A percentile compares a stretch with the other conserved stretches of the same genome.
These are phyloP conservation scores for Nakazawaea sp. DNA, from an alignment of 805 yeast genomes.

Conservation along the genomic window DNA sequence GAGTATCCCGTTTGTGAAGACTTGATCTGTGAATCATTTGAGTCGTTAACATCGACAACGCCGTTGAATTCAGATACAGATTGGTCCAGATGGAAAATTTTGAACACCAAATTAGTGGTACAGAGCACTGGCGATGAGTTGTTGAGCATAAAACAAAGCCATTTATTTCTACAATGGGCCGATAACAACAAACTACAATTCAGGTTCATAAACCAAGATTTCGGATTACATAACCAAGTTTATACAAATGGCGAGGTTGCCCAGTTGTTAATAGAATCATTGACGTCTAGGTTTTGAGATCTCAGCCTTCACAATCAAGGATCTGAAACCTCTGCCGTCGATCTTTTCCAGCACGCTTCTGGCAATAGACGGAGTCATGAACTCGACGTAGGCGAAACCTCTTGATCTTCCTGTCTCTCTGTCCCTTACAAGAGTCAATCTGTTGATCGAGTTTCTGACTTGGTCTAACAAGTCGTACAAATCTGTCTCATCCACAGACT, in stretches of 20 bases:
- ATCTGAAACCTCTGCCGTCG: conserved; percentile 90
- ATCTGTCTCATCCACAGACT: conserved; percentile 74
- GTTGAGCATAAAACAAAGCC: conserved; percentile 43
- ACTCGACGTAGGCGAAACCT: conserved; percentile 93
- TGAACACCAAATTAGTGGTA: conserved; percentile 33
- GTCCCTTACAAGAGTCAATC: conserved; percentile 82
- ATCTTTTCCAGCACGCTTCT: conserved; percentile 67
- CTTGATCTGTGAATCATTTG: conserved; percentile 58
- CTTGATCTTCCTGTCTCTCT: conserved; percentile 90
- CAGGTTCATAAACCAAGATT: conserved; percentile 23
- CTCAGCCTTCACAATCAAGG: conserved; percentile 67
- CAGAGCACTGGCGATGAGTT: conserved; percentile 69
- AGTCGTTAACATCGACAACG: conserved; percentile 1
- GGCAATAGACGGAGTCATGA: conserved; percentile 61
- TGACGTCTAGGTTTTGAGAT: conserved; percentile 42
- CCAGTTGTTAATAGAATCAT: neutral
- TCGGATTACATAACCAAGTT: conserved; percentile 66
- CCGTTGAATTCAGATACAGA: too few species aligned
- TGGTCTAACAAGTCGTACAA: conserved; percentile 66
- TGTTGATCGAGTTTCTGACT: conserved; percentile 58
- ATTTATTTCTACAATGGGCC: conserved; percentile 29
- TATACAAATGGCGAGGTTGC: conserved; percentile 36
- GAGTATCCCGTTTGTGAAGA: conserved; percentile 56
- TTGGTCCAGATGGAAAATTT: neutral
- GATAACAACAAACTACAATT: conserved; percentile 14